Base-by-base conservation (phyloP, 495 filamentous ascomycete species). In the Pyronema omphalodes region DNA sequence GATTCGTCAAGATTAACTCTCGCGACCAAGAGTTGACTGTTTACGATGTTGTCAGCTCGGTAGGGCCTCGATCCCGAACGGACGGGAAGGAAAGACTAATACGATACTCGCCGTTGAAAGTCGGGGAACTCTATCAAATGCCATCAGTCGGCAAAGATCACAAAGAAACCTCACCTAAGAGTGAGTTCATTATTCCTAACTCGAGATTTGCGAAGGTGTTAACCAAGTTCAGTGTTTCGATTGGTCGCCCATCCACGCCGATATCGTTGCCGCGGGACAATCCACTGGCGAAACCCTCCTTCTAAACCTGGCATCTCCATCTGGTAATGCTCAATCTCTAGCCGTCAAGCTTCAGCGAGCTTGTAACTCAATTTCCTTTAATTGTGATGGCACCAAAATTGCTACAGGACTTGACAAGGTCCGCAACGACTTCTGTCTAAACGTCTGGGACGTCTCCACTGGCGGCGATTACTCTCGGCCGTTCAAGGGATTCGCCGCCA, bases 361-460 rank as follows among this genome's bases (percentile, higher is more conserved):
- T 56, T 94, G 88, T 64, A 94, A 96, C 66, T 83, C 87, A 9
- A 81, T 96, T 15, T 83, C 87, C 3, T 94, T 98, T 68, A 93
- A 80, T 64, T 78, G 76, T 19, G 74, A 77, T 37, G 82, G 84
- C 4, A 49, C 59, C 11, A 71, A 84, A 54, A 71, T 98, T 57
- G 91, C 91, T 14, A 84, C 87, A 12, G 91, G 86, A 11, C 71
- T 96, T 40, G 93, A 98, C 60, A 76, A 86, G 56, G 86, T 93
- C 34, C 80, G 93, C 4, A 94, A 88, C 67, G 91, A 96, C 67
- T 82, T 82, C 55, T 94, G 86, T 61, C 72, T 98, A 43, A 88
- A 94, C 62, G 81, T 96, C 33, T 98, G 89, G 81, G 93, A 98
- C 67, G 74, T 93, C 50, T 84, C 79, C 57, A 68, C 70, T 57